Conservation (phyloP, 345 rosid species). For the Passiflora organensis region DNA sequence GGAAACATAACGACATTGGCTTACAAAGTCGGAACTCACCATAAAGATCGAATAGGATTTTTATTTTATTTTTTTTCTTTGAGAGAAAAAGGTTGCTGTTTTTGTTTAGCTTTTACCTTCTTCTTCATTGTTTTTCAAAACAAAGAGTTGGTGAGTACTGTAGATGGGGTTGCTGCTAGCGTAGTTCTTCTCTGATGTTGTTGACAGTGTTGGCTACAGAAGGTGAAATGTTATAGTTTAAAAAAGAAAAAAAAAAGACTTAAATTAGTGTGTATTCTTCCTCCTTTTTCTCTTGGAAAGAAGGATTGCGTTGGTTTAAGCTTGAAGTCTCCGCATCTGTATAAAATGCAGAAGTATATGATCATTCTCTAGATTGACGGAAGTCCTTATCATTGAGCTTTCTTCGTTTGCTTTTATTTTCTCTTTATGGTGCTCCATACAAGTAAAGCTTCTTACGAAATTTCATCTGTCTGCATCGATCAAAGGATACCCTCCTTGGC, state of each 20-base stretch:
- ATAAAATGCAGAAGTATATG: slow-evolving; percentile 2
- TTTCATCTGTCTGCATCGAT: too few relatives aligned
- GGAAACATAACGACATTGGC: slow-evolving; percentile 86
- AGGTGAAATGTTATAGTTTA: neutral
- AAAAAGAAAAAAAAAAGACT: too few relatives aligned
- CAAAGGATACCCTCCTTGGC: too few relatives aligned
- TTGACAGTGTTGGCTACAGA: slow-evolving; percentile 5
- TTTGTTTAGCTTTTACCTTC: neutral
- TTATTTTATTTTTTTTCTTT: too few relatives aligned
- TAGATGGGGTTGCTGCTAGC: slow-evolving; percentile 6
- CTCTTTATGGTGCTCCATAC: too few relatives aligned
- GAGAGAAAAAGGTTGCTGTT: slow-evolving; percentile 22
- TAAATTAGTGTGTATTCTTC: neutral
- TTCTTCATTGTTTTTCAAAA: neutral
- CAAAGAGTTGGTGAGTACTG: slow-evolving; percentile 13
- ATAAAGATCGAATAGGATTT: neutral
- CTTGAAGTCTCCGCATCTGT: neutral
- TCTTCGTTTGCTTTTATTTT: neutral
- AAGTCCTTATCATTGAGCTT: slow-evolving; percentile 5
- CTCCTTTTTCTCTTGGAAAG: slow-evolving; percentile 1
- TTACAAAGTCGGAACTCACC: slow-evolving; percentile 42
- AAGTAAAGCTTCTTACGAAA: too few relatives aligned
- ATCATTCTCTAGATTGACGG: slow-evolving; percentile 5
- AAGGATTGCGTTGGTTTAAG: neutral
- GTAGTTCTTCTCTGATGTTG: slow-evolving; percentile 4